These are phyloP conservation scores for Leccinum fuscescens DNA, from an alignment of 1,284 basidiomycete genomes.

Conservation along the genomic window DNA sequence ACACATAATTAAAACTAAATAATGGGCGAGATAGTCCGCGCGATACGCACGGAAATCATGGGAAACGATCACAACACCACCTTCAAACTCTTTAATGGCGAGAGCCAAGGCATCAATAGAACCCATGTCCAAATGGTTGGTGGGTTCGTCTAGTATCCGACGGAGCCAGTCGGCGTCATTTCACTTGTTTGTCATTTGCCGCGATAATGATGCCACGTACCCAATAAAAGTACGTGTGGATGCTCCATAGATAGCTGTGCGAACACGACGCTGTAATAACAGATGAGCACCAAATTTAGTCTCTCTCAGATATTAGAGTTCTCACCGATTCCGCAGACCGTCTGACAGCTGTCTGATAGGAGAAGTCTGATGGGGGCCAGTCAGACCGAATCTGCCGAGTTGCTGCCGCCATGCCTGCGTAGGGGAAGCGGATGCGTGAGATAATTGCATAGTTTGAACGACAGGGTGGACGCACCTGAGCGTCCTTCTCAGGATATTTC, in stretches of 20 bases:
- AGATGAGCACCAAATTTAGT: constrained; percentile 11
- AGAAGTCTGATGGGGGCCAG: constrained; percentile 90
- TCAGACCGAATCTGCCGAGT: constrained; percentile 94
- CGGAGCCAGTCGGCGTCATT: constrained; percentile 2
- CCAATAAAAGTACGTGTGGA: constrained; percentile 85
- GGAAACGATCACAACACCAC: constrained; percentile 96
- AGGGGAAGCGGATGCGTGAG: constrained; percentile 10
- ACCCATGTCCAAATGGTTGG: constrained; percentile 92
- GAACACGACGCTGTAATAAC: constrained; percentile 73
- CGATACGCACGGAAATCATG: constrained; percentile 85
- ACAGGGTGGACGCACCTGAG: constrained; percentile 43
- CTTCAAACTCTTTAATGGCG: constrained; percentile 96
- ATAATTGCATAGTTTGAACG: constrained; percentile 6
- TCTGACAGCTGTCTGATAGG: constrained; percentile 95
- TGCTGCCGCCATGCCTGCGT: constrained; percentile 88
- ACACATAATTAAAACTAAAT: constrained; percentile 13
- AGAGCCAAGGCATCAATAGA: constrained; percentile 93
- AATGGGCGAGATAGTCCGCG: constrained; percentile 3
- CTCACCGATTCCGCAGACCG: constrained; percentile 88
- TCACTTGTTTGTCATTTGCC: constrained; percentile 5
- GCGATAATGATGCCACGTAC: constrained; percentile 36
- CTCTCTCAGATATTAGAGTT: constrained; percentile 12
- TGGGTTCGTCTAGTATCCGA: constrained; percentile 68
- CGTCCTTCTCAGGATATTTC: constrained; percentile 95
- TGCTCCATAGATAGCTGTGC: constrained; percentile 93